Percentiles rank a stretch among this genome's conserved stretches.
These are phyloP conservation scores for Glomus cerebriforme DNA, from an alignment of 192 early-diverging fungal species.

Conservation along the genomic window DNA sequence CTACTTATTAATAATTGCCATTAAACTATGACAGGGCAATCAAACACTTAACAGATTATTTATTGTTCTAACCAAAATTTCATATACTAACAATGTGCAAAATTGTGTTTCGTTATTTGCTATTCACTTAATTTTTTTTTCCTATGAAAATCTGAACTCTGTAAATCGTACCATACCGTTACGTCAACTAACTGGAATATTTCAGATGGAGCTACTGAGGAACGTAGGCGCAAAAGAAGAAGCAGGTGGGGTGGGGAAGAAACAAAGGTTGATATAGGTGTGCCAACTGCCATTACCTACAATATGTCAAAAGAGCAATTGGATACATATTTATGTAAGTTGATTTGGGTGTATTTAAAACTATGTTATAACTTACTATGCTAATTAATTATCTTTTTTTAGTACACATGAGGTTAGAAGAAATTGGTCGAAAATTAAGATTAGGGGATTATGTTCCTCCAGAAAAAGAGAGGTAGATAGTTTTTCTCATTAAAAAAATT, in stretches of 20 bases:
- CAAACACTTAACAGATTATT: background rate
- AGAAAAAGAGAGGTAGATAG: constrained; percentile 67
- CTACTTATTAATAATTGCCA: background rate
- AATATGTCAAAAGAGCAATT: constrained; percentile 78
- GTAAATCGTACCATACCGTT: constrained; percentile 4
- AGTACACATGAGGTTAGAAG: constrained; percentile 88
- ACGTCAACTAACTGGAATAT: constrained; percentile 32
- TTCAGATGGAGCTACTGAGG: constrained; percentile 41
- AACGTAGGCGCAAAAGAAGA: constrained; percentile 67
- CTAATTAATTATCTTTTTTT: constrained; percentile 22
- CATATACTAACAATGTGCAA: constrained; percentile 16
- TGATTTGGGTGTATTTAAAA: background rate
- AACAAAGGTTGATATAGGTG: constrained; percentile 69
- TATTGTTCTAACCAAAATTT: background rate
- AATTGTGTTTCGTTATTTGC: constrained; percentile 27
- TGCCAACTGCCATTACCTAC: constrained; percentile 77
- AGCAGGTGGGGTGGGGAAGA: constrained; percentile 90
- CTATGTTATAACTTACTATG: background rate
- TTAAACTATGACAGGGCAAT: background rate
- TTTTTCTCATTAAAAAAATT: background rate
- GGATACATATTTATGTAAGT: constrained; percentile 73
- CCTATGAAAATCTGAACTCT: background rate
- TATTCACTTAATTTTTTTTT: constrained; percentile 18
- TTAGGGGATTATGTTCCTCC: constrained; percentile 84
- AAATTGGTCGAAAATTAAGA: constrained; percentile 80